Base-by-base conservation (phyloP, 805 yeast species). In the Suhomyces sp. region DNA sequence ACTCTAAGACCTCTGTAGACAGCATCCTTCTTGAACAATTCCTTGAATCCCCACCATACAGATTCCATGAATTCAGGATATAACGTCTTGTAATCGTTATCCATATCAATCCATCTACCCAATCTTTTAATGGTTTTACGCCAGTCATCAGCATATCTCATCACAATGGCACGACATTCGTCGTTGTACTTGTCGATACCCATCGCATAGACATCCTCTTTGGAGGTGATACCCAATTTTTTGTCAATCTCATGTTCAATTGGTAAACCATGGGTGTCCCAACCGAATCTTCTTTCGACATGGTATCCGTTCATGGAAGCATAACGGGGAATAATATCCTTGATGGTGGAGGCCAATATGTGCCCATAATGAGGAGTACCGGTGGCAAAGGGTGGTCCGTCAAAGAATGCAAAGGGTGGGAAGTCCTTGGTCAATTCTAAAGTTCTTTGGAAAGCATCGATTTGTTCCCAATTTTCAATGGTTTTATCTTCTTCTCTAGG, bases 321-420 rank as follows among this genome's bases (percentile, higher is more conserved):
- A 58, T 88, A 93, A 58, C 99, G 79, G 38, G 98, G 98, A 37
- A 93, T 91, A 48, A 93, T 87, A 68, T 93, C 99, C 65, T 91
- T 93, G 54, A 90, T 87, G 39, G 99, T 93, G 25, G 98, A 93
- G 2, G 98, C 95, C 63, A 93, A 70, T 56, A 93, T 83, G 58
- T 93, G 99, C 45, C 99, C 99, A 61, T 93, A 95, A 63, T 93
- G 99, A 28, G 99, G 99, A 23, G 97, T 87, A 56, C 98, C 98
- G 2, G 98, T 93, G 39, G 99, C 99, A 65, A 93, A 93, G 50
- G 99, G 99, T 6, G 99, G 99, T 19, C 99, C 99, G 68, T 93
- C 99, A 56, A 85, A 93, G 63, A 93, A 93, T 24, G 96, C 79
- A 62, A 90, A 93, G 40, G 81, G 83, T 22, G 95, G 93, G 48